A percentile compares a stretch with the other conserved stretches of the same genome.
These are phyloP conservation scores for Fusarium redolens DNA, from an alignment of 2,329 filamentous ascomycete genomes.

Conservation along the genomic window DNA sequence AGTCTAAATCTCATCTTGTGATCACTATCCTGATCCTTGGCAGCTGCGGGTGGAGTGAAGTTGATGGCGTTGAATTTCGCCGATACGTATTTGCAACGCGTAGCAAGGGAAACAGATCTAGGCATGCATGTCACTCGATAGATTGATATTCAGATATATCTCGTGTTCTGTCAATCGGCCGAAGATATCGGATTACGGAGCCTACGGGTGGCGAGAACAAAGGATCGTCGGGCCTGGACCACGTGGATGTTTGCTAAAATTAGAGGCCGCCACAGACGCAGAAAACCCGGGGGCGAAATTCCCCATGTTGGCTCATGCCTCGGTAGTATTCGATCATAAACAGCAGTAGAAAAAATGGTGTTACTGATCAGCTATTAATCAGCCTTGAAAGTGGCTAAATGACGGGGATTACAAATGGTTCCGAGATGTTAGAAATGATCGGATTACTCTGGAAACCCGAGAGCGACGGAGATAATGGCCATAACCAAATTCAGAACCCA, in stretches of 20 bases:
- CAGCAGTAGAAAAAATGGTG: not conserved
- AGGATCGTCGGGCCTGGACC: constrained; percentile 32
- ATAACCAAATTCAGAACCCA: not conserved
- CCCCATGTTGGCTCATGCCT: not conserved
- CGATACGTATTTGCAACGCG: not conserved
- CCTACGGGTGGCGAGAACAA: constrained; percentile 35
- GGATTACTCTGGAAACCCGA: constrained; percentile 11
- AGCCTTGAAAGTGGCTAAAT: not conserved
- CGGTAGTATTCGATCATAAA: not conserved
- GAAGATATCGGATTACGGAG: constrained; percentile 31
- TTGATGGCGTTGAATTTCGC: not conserved
- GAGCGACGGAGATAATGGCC: constrained; percentile 6
- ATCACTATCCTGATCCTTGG: not conserved
- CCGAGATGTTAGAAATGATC: not conserved
- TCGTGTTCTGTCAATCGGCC: constrained; percentile 25
- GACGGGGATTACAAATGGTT: constrained; percentile 3
- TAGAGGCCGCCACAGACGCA: constrained; percentile 15
- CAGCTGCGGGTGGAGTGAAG: not conserved
- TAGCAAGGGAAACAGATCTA: not conserved
- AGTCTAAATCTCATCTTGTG: not conserved
- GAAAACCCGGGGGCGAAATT: constrained; percentile 10
- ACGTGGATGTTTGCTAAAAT: constrained; percentile 36
- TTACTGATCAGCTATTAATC: not conserved
- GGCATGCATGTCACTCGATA: not conserved
- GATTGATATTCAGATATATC: not conserved